Evolutionary conservation across 2,329 filamentous ascomycete species (phyloP), one percentile per base, ranked within the genome.

Genomic region (Talaromyces sp.): DNA sequence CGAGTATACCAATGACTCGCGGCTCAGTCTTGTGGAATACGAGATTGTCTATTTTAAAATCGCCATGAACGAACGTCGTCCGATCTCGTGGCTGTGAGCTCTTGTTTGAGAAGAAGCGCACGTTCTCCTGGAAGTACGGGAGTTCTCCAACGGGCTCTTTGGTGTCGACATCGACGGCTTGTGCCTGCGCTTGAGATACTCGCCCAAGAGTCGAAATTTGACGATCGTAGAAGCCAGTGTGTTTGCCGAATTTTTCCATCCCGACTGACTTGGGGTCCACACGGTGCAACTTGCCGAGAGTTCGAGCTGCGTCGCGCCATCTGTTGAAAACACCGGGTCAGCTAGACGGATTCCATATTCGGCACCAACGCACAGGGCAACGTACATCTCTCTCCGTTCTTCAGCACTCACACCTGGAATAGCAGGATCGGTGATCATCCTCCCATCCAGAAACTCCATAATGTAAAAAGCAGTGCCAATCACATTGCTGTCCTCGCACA

Each of bases 391-490:
- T 37, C 81, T 87, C 66, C 94, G 86, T 70, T 96, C 89, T 47
- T 83, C 83, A 0, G 90, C 78, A 31, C 84, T 84, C 13, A 92
- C 86, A 13, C 83, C 89, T 2, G 92, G 93, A 75, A 98, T 89
- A 37, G 89, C 83, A 50, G 93, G 90, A 78, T 98, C 92, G 73
- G 94, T 91, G 74, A 98, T 92, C 79, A 97, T 96, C 73, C 95
- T 89, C 22, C 95, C 95, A 74, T 96, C 90, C 67, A 98, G 84
- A 76, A 95, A 98, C 76, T 92, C 89, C 95, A 99, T 98, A 74
- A 98, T 89, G 81, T 99, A 98, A 78, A 98, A 99, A 6, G 93
- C 87, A 8, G 93, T 98, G 64, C 93, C 95, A 68, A 98, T 84
- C 43, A 98, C 84, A 65, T 79, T 80, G 47, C 84, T 81, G 79